Base-by-base conservation (phyloP, 768 basidiomycete species). In the Lentinus brumalis region DNA sequence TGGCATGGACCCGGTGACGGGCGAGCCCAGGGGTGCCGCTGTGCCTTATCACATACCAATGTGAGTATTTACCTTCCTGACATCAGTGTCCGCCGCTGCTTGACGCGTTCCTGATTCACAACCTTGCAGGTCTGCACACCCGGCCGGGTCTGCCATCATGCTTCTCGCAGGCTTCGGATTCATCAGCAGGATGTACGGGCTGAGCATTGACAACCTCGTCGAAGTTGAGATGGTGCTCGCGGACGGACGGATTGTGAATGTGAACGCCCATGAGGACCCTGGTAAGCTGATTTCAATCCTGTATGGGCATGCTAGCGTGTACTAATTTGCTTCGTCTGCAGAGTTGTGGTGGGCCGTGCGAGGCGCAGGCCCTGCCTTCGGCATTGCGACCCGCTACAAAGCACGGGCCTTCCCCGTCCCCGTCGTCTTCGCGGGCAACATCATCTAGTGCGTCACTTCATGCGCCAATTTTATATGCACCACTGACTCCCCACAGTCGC, bases 151-250 rank as follows among this genome's bases (percentile, higher is more conserved):
- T 55, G 86, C 87, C 10, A 84, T 89, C 59, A 89, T 92, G 89
- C 75, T 92, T 60, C 81, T 91, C 3, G 94, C 91, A 16, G 95
- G 95, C 1, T 96, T 96, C 68, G 95, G 95, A 1, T 88, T 96
- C 76, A 78, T 95, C 46, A 87, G 91, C 53, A 83, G 95, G 53
- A 75, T 94, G 66, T 84, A 88, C 63, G 95, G 95, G 6, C 78
- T 97, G 56, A 94, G 92, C 60, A 84, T 94, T 70, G 95, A 98
- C 72, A 92, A 91, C 70, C 76, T 96, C 29, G 89, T 96, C 5
- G 94, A 97, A 69, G 89, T 91, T 0, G 95, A 98, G 74, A 87
- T 95, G 75, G 95, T 97, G 2, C 80, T 95, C 16, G 90, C 94
- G 4, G 93, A 96, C 73, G 95, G 95, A 5, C 78, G 85, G n/a